A percentile compares a stretch with the other conserved stretches of the same genome.
Evolutionary conservation across 441 rosid species (phyloP).

Genomic region (Erodium moschatum): DNA sequence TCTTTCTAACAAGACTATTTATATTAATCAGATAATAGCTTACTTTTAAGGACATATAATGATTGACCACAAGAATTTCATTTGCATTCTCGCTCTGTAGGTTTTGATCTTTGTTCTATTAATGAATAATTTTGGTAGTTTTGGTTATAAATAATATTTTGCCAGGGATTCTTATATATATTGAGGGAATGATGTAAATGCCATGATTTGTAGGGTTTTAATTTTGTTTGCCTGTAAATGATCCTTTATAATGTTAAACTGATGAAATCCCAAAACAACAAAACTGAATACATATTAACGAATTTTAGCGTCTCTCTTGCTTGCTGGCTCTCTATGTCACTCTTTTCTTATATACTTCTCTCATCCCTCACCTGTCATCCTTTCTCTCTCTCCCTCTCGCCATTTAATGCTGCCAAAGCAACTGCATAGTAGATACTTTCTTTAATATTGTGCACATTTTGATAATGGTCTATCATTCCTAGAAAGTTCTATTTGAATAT

Average conservation of each 20-base stretch:
- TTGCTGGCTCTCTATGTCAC: neutral
- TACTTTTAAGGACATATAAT: neutral
- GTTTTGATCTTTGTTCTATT: neutral
- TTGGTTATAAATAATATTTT: neutral
- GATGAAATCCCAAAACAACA: neutral
- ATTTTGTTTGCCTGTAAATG: neutral
- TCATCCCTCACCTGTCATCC: neutral
- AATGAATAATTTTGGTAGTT: neutral
- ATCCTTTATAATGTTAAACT: neutral
- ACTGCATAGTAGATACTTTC: neutral
- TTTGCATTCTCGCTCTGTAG: neutral
- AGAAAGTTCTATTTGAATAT: neutral
- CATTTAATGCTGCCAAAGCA: neutral
- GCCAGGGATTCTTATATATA: neutral
- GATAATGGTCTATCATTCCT: neutral
- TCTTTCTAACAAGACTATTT: neutral
- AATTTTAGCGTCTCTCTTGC: neutral
- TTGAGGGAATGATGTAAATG: neutral
- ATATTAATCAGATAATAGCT: neutral
- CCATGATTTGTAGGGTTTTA: neutral
- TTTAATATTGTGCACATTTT: neutral
- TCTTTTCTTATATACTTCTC: neutral
- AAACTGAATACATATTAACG: neutral
- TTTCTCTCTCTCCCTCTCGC: neutral
- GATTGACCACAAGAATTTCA: neutral